Evolutionary conservation across 306 rosid genomes (phyloP), one percentile per base, ranked within the genome.

Genomic region (Delonix regia): DNA sequence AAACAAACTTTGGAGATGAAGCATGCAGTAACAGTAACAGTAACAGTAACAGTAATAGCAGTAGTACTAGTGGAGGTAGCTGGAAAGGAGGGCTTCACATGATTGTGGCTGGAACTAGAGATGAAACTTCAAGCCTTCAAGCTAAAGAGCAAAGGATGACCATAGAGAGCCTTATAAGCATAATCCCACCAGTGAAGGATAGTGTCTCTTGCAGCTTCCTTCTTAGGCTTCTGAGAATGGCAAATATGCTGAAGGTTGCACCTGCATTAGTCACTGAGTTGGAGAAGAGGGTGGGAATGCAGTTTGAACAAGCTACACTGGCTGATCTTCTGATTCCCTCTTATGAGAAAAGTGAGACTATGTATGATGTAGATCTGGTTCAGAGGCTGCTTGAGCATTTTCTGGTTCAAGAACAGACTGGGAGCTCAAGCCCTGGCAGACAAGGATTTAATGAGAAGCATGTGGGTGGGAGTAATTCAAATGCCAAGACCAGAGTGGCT

Each of bases 221-320:
- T 44, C 97, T 96, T 12, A 82, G 90, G 92, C 93, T 96, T 45
- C 69, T 96, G 80, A 88, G 98, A 86, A 86, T 90, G 91, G 97
- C 99, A 28, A 91, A 89, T 81, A 86, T 90, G 97, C 80, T 91
- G 64, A 91, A 90, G 67, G 99, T 93, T 36, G 94, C 99, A 4
- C 98, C 93, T 25, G 99, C 99, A 34, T 77, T 96, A 73, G 96
- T 91, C 38, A 96, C 98, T 25, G 99, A 96, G 56, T 78, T 93
- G 69, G 99, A 96, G 85, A 96, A 96, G 74, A 83, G 99, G 69
- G 98, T 96, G 33, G 99, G 99, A 63, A 96, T 96, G 99, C 99
- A 96, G 76, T 90, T 96, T 71, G 99, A 96, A 30, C 98, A 96
- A 76, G 99, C 98, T 71, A 80, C 94, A 74, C 76, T 90, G 57